phyloP scores from a whole-genome alignment of 495 filamentous ascomycete genomes.

The Podospora fimiseda region DNA sequence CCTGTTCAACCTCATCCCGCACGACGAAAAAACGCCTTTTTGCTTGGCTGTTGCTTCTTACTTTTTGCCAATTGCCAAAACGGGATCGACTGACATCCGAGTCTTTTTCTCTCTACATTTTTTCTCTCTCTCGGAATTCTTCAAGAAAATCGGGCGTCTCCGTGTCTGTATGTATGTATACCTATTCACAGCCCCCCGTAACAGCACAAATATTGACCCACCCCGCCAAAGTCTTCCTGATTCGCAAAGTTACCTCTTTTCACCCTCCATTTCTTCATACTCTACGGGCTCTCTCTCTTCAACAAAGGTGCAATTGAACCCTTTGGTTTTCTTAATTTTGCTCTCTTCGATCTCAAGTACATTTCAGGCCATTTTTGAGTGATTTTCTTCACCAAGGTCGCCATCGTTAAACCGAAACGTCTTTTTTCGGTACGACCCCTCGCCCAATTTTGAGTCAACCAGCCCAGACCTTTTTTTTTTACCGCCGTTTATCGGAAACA shows the following conservation, averaged over 20 bases:
- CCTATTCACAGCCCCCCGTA: not conserved
- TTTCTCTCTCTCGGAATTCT: not conserved
- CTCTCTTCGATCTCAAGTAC: not conserved
- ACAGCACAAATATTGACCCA: not conserved
- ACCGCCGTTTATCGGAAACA: conserved; percentile 6
- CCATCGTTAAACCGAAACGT: not conserved
- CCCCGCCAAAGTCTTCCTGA: not conserved
- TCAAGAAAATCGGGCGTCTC: not conserved
- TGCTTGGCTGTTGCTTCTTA: not conserved
- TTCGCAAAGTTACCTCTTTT: not conserved
- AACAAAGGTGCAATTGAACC: not conserved
- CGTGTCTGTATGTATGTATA: too few relatives aligned
- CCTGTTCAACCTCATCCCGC: conserved; percentile 5
- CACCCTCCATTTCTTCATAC: not conserved
- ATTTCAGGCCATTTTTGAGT: not conserved
- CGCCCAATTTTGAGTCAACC: conserved; percentile 13
- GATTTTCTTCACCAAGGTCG: not conserved
- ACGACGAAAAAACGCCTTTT: not conserved
- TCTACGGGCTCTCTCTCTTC: not conserved
- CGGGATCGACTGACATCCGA: not conserved
- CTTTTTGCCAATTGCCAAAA: not conserved
- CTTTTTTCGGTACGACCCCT: not conserved
- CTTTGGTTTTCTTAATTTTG: not conserved
- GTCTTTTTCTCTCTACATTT: not conserved
- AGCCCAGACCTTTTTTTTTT: conserved; percentile 10